These are phyloP conservation scores for Cinnamomum micranthum DNA, from an alignment of 164 flowering plant genomes.

Conservation along the genomic window DNA sequence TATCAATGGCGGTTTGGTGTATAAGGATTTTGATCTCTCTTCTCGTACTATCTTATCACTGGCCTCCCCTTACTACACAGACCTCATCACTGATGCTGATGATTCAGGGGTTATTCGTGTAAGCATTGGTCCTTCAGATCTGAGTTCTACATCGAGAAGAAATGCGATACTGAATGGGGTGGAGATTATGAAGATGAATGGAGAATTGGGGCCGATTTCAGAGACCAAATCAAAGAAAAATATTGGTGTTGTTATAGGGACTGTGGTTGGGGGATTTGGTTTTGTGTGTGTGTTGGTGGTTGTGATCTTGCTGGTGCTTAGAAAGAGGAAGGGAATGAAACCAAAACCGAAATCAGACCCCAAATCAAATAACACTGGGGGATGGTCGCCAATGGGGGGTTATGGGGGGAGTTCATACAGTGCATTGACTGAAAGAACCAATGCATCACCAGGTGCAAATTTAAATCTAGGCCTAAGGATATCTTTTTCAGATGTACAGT, in stretches of 20 bases:
- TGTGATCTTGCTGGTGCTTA: conserved; percentile 21
- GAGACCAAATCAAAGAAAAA: conserved; percentile 18
- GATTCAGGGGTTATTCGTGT: conserved; percentile 24
- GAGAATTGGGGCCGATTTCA: conserved; percentile 4
- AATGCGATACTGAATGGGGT: conserved; percentile 84
- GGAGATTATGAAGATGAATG: conserved; percentile 67
- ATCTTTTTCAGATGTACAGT: conserved; percentile 8
- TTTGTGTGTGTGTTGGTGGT: conserved; percentile 26
- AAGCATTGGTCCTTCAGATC: conserved; percentile 60
- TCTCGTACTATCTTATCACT: conserved; percentile 31
- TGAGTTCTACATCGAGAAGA: not conserved
- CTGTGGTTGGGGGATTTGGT: conserved; percentile 40
- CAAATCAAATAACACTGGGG: conserved; percentile 24
- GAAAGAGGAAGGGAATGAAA: conserved; percentile 30
- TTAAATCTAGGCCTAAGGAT: conserved; percentile 13
- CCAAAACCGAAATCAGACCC: conserved; percentile 33
- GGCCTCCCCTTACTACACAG: conserved; percentile 60
- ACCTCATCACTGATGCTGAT: conserved; percentile 48
- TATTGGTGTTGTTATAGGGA: conserved; percentile 38
- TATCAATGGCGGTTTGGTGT: conserved; percentile 46
- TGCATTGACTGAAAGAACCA: conserved; percentile 44
- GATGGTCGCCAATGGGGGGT: conserved; percentile 50
- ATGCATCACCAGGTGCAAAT: conserved; percentile 43
- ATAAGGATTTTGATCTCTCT: conserved; percentile 61
- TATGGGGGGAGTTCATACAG: conserved; percentile 52